Evolutionary conservation across 495 filamentous ascomycete genomes (phyloP).

Genomic region (Daldinia caldariorum): DNA sequence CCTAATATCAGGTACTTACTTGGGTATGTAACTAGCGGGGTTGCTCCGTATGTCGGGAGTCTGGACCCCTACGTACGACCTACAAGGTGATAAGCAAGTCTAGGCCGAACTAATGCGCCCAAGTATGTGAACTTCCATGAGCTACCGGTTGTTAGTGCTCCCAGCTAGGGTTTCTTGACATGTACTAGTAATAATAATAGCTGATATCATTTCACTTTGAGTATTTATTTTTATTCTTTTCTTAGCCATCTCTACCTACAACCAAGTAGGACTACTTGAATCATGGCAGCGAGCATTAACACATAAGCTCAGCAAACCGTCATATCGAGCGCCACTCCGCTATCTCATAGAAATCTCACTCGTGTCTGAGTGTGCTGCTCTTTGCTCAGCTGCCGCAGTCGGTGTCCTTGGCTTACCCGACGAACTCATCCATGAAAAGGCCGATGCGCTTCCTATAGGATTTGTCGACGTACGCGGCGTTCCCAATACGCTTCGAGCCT

Average conservation of each 20-base stretch:
- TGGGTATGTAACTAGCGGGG: slow-evolving; percentile 29
- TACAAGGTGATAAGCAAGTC: slow-evolving; percentile 4
- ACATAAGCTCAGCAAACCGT: slow-evolving; percentile 7
- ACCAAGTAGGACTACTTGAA: slow-evolving; percentile 26
- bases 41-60: background rate
- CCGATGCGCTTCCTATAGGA: slow-evolving; percentile 90
- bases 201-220: slow-evolving; percentile 4
- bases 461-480: slow-evolving; percentile 66
- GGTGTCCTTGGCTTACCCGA: slow-evolving; percentile 53
- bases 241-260: slow-evolving; percentile 37
- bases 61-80: too few species aligned
- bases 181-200: background rate
- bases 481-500: slow-evolving; percentile 51
- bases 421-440: slow-evolving; percentile 86
- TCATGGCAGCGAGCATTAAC: slow-evolving; percentile 18
- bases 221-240: slow-evolving; percentile 34
- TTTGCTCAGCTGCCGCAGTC: slow-evolving; percentile 48
- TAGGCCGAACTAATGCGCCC: slow-evolving; percentile 2
- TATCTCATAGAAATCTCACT: background rate
- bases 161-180: background rate
- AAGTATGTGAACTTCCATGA: slow-evolving; percentile 1
- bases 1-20: background rate
- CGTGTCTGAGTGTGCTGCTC: background rate
- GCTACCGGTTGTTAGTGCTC: background rate
- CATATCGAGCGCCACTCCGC: slow-evolving; percentile 3